Conservation (phyloP, 2,329 filamentous ascomycete species). For the Aspergillus sp. region DNA sequence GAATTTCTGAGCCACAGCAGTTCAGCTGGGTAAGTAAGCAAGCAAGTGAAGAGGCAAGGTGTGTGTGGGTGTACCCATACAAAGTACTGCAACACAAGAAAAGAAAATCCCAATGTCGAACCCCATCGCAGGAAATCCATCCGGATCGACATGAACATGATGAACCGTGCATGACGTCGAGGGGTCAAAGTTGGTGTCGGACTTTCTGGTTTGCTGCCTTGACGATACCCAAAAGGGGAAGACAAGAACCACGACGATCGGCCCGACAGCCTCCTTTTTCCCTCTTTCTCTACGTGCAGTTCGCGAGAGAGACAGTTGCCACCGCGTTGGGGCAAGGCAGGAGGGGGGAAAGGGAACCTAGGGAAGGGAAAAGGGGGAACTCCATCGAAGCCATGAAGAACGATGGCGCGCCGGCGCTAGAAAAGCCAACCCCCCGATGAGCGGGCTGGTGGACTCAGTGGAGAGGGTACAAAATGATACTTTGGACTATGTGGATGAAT, state of each 20-base stretch:
- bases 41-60: background rate
- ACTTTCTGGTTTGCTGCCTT: constrained; percentile 9
- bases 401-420: constrained; percentile 11
- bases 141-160: constrained; percentile 19
- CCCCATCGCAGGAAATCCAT: background rate
- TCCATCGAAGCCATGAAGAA: constrained; percentile 20
- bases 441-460: too few species aligned
- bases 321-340: background rate
- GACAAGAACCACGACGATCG: constrained; percentile 13
- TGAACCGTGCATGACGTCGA: constrained; percentile 27
- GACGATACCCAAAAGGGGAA: constrained; percentile 7
- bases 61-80: background rate
- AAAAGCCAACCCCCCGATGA: background rate
- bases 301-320: constrained; percentile 5
- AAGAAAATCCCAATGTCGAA: background rate
- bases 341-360: background rate
- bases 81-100: background rate
- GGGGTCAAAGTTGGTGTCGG: background rate
- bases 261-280: constrained; percentile 11
- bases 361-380: constrained; percentile 6
- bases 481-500: constrained; percentile 8
- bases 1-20: background rate
- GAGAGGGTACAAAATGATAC: too few species aligned
- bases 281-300: background rate
- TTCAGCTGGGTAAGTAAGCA: background rate